phyloP scores from a whole-genome alignment of 192 early-diverging fungal species.

The Helicostylum pulchrum region DNA sequence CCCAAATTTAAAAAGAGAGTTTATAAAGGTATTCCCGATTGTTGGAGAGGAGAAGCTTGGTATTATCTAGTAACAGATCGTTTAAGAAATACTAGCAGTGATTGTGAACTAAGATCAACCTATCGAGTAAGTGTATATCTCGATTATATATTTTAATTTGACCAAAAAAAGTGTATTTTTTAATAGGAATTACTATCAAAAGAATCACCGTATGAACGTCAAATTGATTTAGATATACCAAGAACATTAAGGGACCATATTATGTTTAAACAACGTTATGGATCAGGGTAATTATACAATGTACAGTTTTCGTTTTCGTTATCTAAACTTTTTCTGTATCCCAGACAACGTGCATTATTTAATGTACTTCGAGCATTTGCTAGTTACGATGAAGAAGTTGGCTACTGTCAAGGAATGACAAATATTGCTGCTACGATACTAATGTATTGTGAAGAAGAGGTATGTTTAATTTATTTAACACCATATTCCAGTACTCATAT shows the following conservation, averaged over 20 bases:
- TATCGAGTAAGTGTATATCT: slow-evolving; percentile 17
- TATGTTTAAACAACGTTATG: slow-evolving; percentile 58
- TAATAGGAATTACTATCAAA: slow-evolving; percentile 26
- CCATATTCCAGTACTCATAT: neutral
- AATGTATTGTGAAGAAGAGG: slow-evolving; percentile 64
- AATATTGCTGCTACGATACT: slow-evolving; percentile 75
- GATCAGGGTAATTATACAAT: slow-evolving; percentile 42
- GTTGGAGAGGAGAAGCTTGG: slow-evolving; percentile 55
- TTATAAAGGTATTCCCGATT: slow-evolving; percentile 57
- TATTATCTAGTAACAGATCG: slow-evolving; percentile 34
- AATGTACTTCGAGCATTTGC: slow-evolving; percentile 78
- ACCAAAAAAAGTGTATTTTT: slow-evolving; percentile 3
- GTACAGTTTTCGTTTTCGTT: too few relatives aligned
- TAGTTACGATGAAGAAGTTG: slow-evolving; percentile 71
- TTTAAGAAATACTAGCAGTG: slow-evolving; percentile 11
- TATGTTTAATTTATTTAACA: slow-evolving; percentile 18
- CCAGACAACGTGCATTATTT: slow-evolving; percentile 72
- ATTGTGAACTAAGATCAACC: slow-evolving; percentile 15
- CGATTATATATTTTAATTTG: slow-evolving; percentile 2
- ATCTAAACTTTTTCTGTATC: neutral
- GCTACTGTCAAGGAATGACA: slow-evolving; percentile 88
- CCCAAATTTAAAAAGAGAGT: slow-evolving; percentile 47
- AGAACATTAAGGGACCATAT: slow-evolving; percentile 56
- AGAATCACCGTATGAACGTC: slow-evolving; percentile 44
- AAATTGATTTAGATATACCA: slow-evolving; percentile 61